Evolutionary conservation across 441 rosid genomes (phyloP).

Genomic region (Adansonia grandidieri): DNA sequence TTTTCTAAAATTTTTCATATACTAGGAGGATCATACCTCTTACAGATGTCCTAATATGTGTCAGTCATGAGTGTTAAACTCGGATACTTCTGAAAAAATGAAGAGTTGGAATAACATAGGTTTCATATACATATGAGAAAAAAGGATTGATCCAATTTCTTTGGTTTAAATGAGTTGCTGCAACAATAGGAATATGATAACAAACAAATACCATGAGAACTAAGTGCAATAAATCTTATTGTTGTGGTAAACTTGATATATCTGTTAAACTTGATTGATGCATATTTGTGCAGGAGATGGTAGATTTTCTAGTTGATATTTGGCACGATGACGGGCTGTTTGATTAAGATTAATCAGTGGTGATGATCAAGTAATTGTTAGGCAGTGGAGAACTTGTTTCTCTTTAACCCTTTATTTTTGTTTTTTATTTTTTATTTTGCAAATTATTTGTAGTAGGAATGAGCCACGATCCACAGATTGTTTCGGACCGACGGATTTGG

Average conservation of each 20-base stretch:
- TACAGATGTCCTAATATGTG: too few relatives aligned
- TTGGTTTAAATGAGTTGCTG: not conserved
- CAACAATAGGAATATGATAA: not conserved
- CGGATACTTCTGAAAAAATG: too few relatives aligned
- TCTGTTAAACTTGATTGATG: constrained; percentile 13
- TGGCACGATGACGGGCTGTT: constrained; percentile 88
- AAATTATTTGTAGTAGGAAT: too few relatives aligned
- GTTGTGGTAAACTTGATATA: not conserved
- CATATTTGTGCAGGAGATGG: constrained; percentile 76
- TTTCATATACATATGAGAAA: not conserved
- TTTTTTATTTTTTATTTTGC: too few relatives aligned
- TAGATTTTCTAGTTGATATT: constrained; percentile 86
- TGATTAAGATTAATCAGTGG: constrained; percentile 46
- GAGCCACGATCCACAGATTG: too few relatives aligned
- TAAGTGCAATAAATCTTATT: not conserved
- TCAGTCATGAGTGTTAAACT: too few relatives aligned
- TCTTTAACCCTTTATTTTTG: too few relatives aligned
- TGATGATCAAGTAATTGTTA: constrained; percentile 11
- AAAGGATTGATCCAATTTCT: not conserved
- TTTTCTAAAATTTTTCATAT: too few relatives aligned
- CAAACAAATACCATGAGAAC: not conserved
- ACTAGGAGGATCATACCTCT: too few relatives aligned
- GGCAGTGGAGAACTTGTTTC: constrained; percentile 15
- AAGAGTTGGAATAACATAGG: too few relatives aligned
- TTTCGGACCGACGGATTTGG: too few relatives aligned